These are phyloP conservation scores for Saitoella complicata DNA, from an alignment of 805 yeast genomes.

Conservation along the genomic window DNA sequence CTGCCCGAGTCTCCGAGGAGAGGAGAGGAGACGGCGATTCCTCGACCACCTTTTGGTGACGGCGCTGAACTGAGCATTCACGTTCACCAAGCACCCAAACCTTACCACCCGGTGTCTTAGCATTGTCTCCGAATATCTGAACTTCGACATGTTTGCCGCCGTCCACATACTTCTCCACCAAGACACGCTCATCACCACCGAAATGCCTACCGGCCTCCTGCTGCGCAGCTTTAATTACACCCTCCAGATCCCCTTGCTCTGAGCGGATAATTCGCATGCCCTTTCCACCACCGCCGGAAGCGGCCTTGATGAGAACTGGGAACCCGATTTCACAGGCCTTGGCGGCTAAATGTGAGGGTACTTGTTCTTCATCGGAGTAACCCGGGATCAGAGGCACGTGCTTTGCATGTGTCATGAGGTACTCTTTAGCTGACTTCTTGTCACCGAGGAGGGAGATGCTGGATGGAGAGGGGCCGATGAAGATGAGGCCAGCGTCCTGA, in stretches of 20 bases:
- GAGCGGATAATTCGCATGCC: constrained; percentile 45
- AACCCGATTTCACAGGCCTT: constrained; percentile 51
- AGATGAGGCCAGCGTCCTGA: constrained; percentile 63
- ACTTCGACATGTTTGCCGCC: constrained; percentile 92
- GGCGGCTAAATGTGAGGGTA: no score
- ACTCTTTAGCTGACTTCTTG: constrained; percentile 87
- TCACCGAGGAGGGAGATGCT: constrained; percentile 82
- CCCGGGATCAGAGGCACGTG: constrained; percentile 95
- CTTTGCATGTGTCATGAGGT: constrained; percentile 58
- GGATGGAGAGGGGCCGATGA: constrained; percentile 91
- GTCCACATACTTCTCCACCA: constrained; percentile 85
- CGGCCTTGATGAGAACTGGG: constrained; percentile 91
- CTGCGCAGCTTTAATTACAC: constrained; percentile 48
- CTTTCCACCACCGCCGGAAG: constrained; percentile 99
- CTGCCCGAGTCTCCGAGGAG: constrained; percentile 45
- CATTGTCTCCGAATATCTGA: constrained; percentile 76
- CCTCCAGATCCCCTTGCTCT: not conserved
- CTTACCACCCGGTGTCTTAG: constrained; percentile 45
- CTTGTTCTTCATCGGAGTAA: constrained; percentile 38
- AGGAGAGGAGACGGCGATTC: constrained; percentile 96
- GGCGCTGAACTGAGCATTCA: constrained; percentile 92
- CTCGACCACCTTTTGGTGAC: constrained; percentile 91
- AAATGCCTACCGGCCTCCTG: constrained; percentile 74
- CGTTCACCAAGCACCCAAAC: constrained; percentile 93
- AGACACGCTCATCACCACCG: constrained; percentile 92